Evolutionary conservation across 2,329 filamentous ascomycete species (phyloP), one percentile per base, ranked within the genome.

Genomic region (Zelopaecilomyces penicillatus): DNA sequence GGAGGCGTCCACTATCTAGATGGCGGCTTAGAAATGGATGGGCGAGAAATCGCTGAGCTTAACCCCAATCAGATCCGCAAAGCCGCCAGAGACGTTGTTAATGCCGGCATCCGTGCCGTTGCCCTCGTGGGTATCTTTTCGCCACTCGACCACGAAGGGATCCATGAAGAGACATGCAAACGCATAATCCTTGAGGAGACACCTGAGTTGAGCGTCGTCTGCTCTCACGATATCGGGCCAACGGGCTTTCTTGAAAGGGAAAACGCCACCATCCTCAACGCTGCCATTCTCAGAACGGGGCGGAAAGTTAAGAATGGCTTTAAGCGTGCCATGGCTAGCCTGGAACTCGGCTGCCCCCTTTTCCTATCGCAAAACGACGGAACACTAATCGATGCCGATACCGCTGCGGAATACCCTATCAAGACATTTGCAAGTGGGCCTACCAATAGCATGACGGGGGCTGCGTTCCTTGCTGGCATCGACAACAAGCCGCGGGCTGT

Each of bases 201-300:
- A 4, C 66, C 69, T 1, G 51, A 49, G 4, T 49, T 69, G 0
- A 54, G 59, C 1, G 58, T 72, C 0, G 66, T 70, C 1, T 71
- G 66, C 47, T 71, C 69, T 0, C 63, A 66, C 32, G 58, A 65
- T 27, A 67, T 74, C 12, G 70, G 67, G 1, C 65, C 64, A 2
- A 65, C 66, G 0, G 71, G 71, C 1, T 53, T 73, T 1, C 49
- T 73, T 8, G 65, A 68, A 49, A 49, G 74, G 12, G 74, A 77
- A 52, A 77, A 77, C 57, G 74, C 74, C 4, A 71, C 71, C 2
- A 75, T 77, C 19, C 62, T 78, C 39, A 78, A 78, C 45, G 74
- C 73, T 3, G 68, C 73, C 5, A 70, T 77, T 39, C 59, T 75
- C 10, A 57, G 63, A 5, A 71, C 72, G 30, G 73, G 70, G 0